Base-by-base conservation (phyloP, 768 basidiomycete species). In the Tricholoma terreum region DNA sequence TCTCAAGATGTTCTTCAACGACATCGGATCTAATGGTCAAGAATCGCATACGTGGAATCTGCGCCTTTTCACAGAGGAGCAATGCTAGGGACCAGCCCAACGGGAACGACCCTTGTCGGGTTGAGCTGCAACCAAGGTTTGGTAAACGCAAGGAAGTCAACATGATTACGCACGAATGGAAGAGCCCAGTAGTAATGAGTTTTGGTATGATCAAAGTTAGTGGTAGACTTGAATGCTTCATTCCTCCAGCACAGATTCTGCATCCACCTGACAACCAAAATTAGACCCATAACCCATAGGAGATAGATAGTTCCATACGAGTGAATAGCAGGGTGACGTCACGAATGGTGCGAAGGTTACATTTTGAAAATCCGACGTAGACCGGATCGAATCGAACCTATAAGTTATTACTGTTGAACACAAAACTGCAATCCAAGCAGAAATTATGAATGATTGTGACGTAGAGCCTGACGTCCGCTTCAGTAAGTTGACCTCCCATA, bases 311-410 rank as follows among this genome's bases (percentile, higher is more conserved):
- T 38, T 11, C 17, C 79, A 45, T 54, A 82, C 84, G 69, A 68
- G 73, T 98, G 82, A 50, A 97, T 82, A 50, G 85, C 81, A 17
- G 95, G 94, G 71, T 94, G 98, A 4, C 89, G 65, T 85, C 76
- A n/a, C 94, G 90, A 69, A 97, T 90, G 42, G 82, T 86, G 27
- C 87, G 84, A 58, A 92, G 67, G 76, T 96, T 94, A 75, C 92
- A 94, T 65, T 96, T 97, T 82, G 98, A 98, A 69, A 92, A 90
- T 0, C 87, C 84, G 51, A 87, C 80, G 71, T 98, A 98, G 8
- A 89, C 95, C 0, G 86, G 84, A 63, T 95, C 93, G 72, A 94
- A 94, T 24, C 92, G 90, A 58, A 92, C 74, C 89, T 90, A 56
- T 36, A 42, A 15, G 12, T 24, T n/a, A n/a, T n/a, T n/a, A n/a